phyloP scores from a whole-genome alignment of 305 asterid species.

The Fraxinus xanthoxyloides region DNA sequence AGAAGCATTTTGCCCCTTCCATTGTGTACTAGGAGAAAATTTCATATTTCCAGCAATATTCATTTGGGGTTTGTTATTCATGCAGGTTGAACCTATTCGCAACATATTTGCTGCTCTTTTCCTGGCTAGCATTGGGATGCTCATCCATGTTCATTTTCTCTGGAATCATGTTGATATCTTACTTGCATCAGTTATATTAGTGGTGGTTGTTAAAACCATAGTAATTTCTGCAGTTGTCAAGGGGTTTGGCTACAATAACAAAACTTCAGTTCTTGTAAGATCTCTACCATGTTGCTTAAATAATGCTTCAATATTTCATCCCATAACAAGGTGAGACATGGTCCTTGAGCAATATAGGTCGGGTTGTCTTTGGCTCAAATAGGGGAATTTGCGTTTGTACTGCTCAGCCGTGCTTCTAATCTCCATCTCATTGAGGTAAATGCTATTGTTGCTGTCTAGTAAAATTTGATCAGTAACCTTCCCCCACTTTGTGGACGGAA shows the following conservation, averaged over 20 bases:
- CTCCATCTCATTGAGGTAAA: slow-evolving; percentile 97
- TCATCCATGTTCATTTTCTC: slow-evolving; percentile 94
- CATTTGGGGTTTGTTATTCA: slow-evolving; percentile 27
- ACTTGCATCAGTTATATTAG: slow-evolving; percentile 95
- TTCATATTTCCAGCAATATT: slow-evolving; percentile 19
- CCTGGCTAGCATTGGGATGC: slow-evolving; percentile 99
- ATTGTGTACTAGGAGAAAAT: background rate
- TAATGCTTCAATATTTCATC: background rate
- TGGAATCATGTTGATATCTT: slow-evolving; percentile 98
- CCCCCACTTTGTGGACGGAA: background rate
- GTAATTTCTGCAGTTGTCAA: slow-evolving; percentile 91
- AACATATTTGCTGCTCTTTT: slow-evolving; percentile 99
- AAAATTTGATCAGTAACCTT: slow-evolving; percentile 8
- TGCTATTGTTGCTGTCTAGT: slow-evolving; percentile 17
- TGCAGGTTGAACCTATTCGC: slow-evolving; percentile 97
- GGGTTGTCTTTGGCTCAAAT: slow-evolving; percentile 99
- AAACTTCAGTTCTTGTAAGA: slow-evolving; percentile 86
- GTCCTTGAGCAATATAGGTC: slow-evolving; percentile 52
- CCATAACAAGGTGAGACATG: slow-evolving; percentile 18
- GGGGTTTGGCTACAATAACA: slow-evolving; percentile 97
- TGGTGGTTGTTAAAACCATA: slow-evolving; percentile 72
- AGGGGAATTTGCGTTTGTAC: slow-evolving; percentile 97
- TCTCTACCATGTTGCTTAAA: slow-evolving; percentile 21
- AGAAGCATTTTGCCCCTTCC: background rate
- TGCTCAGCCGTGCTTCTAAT: slow-evolving; percentile 98